phyloP scores from a whole-genome alignment of 352 stramenopile species.

The Pythium insidiosum region DNA sequence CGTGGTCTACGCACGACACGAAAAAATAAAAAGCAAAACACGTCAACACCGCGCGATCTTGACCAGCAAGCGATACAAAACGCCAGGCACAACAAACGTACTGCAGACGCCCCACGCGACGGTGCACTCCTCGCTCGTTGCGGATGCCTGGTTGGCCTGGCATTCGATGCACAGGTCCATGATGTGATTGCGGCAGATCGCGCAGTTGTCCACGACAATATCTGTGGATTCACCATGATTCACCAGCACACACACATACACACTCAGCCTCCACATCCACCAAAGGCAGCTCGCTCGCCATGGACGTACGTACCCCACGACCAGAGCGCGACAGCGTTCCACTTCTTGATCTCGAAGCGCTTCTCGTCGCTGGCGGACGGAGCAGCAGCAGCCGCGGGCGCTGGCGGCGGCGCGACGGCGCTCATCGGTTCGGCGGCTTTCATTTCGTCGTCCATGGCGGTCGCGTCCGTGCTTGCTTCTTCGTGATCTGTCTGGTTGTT shows the following conservation, averaged over 20 bases:
- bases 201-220: conserved; percentile 88
- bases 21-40: conserved; percentile 72
- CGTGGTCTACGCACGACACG: conserved; percentile 88
- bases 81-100: too few species aligned
- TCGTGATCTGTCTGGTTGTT: not conserved
- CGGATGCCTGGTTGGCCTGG: conserved; percentile 90
- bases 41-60: conserved; percentile 27
- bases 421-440: conserved; percentile 32
- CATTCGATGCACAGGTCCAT: conserved; percentile 99
- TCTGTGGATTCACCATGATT: conserved; percentile 31
- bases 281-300: too few species aligned
- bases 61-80: conserved; percentile 4
- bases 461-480: conserved; percentile 2
- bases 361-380: conserved; percentile 40
- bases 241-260: too few species aligned
- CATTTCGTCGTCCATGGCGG: conserved; percentile 67
- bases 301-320: conserved; percentile 95
- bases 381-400: not conserved
- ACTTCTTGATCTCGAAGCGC: conserved; percentile 99
- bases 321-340: conserved; percentile 99
- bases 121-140: conserved; percentile 83
- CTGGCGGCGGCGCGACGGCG: conserved; percentile 11
- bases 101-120: conserved; percentile 84
- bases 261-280: too few species aligned
- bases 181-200: conserved; percentile 99